Percentiles rank a stretch among this genome's conserved stretches.
These are phyloP conservation scores for Escovopsis sp. DNA, from an alignment of 2,329 filamentous ascomycete species.

Conservation along the genomic window DNA sequence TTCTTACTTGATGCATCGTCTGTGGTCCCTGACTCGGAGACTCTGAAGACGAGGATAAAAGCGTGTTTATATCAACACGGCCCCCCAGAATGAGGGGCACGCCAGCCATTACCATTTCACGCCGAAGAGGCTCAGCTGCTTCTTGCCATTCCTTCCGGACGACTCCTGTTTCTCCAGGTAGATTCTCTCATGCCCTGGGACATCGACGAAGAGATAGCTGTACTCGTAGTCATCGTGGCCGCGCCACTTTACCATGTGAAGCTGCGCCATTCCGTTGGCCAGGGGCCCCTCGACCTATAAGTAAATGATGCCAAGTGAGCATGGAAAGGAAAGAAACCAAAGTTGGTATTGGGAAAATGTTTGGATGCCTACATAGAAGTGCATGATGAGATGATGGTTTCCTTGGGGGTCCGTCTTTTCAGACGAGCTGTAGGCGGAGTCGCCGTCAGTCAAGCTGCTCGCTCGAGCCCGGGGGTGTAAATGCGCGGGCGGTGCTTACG, in stretches of 20 bases:
- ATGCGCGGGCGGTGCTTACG: slow-evolving; percentile 24
- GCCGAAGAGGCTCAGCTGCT: slow-evolving; percentile 43
- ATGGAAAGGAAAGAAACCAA: too few relatives aligned
- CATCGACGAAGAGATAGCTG: slow-evolving; percentile 64
- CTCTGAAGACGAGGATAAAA: too few relatives aligned
- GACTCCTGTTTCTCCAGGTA: slow-evolving; percentile 49
- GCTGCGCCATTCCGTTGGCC: slow-evolving; percentile 55
- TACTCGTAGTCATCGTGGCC: slow-evolving; percentile 60
- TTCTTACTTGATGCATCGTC: too few relatives aligned
- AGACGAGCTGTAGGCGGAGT: slow-evolving; percentile 35
- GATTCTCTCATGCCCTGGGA: slow-evolving; percentile 53
- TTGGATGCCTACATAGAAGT: slow-evolving; percentile 54
- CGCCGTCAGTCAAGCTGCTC: slow-evolving; percentile 14
- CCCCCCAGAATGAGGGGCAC: neutral
- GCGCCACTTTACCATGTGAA: slow-evolving; percentile 61
- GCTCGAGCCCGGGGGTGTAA: neutral
- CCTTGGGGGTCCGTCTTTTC: slow-evolving; percentile 58
- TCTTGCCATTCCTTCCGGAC: slow-evolving; percentile 20
- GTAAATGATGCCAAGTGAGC: too few relatives aligned
- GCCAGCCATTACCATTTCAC: slow-evolving; percentile 35
- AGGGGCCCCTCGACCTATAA: slow-evolving; percentile 58
- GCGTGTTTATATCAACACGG: too few relatives aligned
- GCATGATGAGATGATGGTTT: slow-evolving; percentile 67
- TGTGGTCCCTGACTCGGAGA: too few relatives aligned
- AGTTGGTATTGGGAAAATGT: too few relatives aligned